Base-by-base conservation (phyloP, 1,139 yeast species). In the Blastobotrys arbuscula region DNA sequence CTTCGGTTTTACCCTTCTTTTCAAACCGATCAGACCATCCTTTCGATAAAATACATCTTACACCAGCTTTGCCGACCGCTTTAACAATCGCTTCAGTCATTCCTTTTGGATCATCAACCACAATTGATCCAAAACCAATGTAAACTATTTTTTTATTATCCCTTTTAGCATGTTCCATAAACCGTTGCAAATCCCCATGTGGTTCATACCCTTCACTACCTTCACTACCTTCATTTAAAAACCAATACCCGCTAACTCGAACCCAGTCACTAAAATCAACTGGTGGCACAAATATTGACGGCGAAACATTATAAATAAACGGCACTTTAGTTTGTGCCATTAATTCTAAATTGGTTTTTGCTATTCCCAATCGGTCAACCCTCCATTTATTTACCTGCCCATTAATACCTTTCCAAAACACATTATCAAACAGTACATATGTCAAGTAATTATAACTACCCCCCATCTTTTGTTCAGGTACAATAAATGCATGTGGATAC, bases 241-340 rank as follows among this genome's bases (percentile, higher is more conserved):
- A 87, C 98, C 98, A 90, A 64, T 92, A 92, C 0, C 98, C 98
- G 0, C 96, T 86, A 3, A 90, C 96, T 58, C 77, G 84, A 28
- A 90, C 79, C 97, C 97, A 90, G 63, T 88, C 96, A 16, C 89
- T 84, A 65, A 85, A 90, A 65, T 90, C 98, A 33, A 88, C 84
- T 1, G 96, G 84, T 0, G 97, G 96, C 1, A 96, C 96, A 58
- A 90, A 78, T 2, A 90, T 84, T 0, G 84, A 73, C 1, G 96
- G 96, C 1, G 96, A 85, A 2, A 92, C 82, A 61, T 87, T 88
- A 64, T 92, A 90, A 57, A 92, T 66, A 61, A 90, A 92, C 5
- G 98, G 98, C 12, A 88, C 82, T 55, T 82, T 82, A 43, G 77
- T 74, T 63, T 86, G 96, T 56, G 81, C 90, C 70, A 90, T 67